Evolutionary conservation across 1,139 yeast genomes (phyloP), one percentile per base, ranked within the genome.

Genomic region (Yamadazyma kanchanaburiensis): DNA sequence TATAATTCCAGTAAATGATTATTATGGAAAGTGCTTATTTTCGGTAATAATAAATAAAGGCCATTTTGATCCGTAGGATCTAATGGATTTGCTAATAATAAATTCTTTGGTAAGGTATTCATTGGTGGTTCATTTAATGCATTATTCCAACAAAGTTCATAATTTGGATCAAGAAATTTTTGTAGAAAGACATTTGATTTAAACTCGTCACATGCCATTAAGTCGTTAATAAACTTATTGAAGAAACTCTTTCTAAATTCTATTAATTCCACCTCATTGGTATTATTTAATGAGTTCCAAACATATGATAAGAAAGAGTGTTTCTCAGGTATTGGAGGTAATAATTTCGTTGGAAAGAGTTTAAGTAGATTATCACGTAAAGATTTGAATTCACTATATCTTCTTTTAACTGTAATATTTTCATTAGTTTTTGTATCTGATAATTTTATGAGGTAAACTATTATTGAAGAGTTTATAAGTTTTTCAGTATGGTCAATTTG

Each of bases 241-340:
- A 69, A 68, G 34, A 57, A 58, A 26, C 74, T 44, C 30, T 58
- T 64, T 33, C 75, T 54, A 50, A 62, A 63, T 35, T 68, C 72
- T 14, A 68, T 58, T 25, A 68, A 57, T 32, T 51, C 50, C 12
- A 57, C 35, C 35, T 68, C 74, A 30, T 60, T 58, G 28, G 61
- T 43, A 34, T 49, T 59, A 37, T 65, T 62, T 32, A 68, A 48
- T 20, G 72, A 58, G 33, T 64, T 65, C 33, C 67, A 48, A 29
- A 69, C 49, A 37, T 62, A 66, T 25, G 65, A 57, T 32, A 68
- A 48, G 6, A 75, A 41, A 1, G 80, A 66, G 42, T 75, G 81
- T 40, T 74, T 75, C 40, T 72, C 80, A 0, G 81, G 81, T 11
- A 75, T 68, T 3, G 80, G 78, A 2, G 81, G 80, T 8, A 75